phyloP scores from a whole-genome alignment of 768 basidiomycete species.

The Porpolomopsis calyptriformis region DNA sequence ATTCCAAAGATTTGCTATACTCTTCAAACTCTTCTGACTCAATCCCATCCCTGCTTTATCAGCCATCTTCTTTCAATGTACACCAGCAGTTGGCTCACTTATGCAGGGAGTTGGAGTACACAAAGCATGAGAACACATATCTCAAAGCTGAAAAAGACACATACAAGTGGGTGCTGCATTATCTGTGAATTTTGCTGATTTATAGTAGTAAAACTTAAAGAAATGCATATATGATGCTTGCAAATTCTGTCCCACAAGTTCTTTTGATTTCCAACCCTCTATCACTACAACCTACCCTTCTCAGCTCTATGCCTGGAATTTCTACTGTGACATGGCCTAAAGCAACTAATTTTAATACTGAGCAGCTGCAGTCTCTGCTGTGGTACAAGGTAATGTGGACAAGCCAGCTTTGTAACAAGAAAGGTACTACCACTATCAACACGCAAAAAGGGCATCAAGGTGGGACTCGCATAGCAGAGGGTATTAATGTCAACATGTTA shows the following conservation, averaged over 20 bases:
- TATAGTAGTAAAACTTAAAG: not conserved
- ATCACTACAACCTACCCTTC: not conserved
- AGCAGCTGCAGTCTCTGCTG: not conserved
- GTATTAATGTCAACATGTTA: constrained; percentile 7
- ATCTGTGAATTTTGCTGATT: too few species aligned
- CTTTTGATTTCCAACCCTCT: not conserved
- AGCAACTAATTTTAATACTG: not conserved
- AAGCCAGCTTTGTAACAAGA: not conserved
- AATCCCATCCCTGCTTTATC: too few species aligned
- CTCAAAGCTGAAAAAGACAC: not conserved
- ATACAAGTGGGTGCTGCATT: not conserved
- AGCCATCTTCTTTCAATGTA: too few species aligned
- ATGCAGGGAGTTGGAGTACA: too few species aligned
- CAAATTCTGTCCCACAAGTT: not conserved
- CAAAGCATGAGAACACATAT: too few species aligned
- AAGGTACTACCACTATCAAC: not conserved
- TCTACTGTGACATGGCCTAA: not conserved
- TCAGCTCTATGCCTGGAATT: not conserved
- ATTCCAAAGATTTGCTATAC: too few species aligned
- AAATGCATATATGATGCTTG: not conserved
- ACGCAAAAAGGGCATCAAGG: not conserved
- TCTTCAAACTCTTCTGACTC: too few species aligned
- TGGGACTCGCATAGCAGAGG: not conserved
- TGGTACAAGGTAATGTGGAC: not conserved
- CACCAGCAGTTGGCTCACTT: too few species aligned